Conservation (phyloP, 345 rosid genomes). For the Brassica rapa region DNA sequence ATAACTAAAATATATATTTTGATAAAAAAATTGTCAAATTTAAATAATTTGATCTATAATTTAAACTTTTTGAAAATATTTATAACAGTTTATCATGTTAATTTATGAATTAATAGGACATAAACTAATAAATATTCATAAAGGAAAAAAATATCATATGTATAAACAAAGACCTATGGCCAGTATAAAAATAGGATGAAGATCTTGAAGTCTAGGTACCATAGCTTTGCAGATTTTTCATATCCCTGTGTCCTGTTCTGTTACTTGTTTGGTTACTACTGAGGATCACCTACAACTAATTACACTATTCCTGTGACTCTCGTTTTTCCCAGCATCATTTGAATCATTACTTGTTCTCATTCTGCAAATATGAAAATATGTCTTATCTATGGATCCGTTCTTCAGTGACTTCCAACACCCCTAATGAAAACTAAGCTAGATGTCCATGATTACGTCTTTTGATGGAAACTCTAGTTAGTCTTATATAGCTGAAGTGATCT, state of each 20-base stretch:
- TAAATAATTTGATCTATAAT: too few species aligned
- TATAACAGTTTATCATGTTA: too few species aligned
- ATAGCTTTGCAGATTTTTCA: too few species aligned
- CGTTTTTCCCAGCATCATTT: slow-evolving; percentile 4
- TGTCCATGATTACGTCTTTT: slow-evolving; percentile 5
- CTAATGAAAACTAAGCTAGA: not conserved
- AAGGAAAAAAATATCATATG: too few species aligned
- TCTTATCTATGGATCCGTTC: not conserved
- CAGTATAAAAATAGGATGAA: too few species aligned
- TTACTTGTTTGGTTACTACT: slow-evolving; percentile 15
- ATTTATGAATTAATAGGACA: too few species aligned
- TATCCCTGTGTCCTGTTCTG: not conserved
- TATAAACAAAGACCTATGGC: too few species aligned
- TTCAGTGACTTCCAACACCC: not conserved
- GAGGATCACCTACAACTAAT: slow-evolving; percentile 15
- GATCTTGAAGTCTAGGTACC: too few species aligned
- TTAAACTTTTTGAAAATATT: too few species aligned
- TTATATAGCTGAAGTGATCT: slow-evolving; percentile 9
- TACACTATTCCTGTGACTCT: slow-evolving; percentile 2
- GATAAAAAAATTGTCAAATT: too few species aligned
- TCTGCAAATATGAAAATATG: not conserved
- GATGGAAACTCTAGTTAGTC: slow-evolving; percentile 3
- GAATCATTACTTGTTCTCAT: slow-evolving; percentile 13
- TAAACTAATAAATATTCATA: too few species aligned
- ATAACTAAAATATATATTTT: too few species aligned